These are phyloP conservation scores for Skeletonema marinoi DNA, from an alignment of 108 stramenopile genomes.

Conservation along the genomic window DNA sequence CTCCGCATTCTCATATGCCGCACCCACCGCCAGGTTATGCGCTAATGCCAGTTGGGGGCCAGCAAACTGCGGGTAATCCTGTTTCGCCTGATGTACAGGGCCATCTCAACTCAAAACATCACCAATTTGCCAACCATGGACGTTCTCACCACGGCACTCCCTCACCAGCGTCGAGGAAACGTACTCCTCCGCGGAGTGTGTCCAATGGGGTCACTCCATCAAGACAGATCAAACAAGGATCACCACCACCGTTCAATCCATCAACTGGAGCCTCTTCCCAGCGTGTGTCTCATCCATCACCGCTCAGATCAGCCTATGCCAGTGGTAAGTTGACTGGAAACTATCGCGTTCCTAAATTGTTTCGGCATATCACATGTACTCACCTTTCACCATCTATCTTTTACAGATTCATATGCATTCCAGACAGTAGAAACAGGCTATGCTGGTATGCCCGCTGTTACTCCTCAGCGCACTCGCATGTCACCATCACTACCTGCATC, in stretches of 20 bases:
- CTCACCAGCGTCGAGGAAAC: background rate
- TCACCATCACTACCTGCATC: background rate
- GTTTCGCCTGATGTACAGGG: background rate
- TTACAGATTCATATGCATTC: background rate
- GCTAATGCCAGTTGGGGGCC: background rate
- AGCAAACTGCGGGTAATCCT: background rate
- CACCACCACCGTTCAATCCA: background rate
- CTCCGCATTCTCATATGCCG: background rate
- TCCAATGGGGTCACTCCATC: background rate
- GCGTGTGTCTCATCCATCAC: background rate
- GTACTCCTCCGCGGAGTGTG: background rate
- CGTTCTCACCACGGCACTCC: background rate
- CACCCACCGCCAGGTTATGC: background rate
- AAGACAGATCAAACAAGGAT: background rate
- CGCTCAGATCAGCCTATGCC: background rate
- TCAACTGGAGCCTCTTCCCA: background rate
- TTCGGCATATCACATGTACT: background rate
- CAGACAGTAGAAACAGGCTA: background rate
- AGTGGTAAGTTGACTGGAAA: background rate
- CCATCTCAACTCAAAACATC: background rate
- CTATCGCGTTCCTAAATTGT: background rate
- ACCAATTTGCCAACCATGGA: background rate
- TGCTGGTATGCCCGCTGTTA: background rate
- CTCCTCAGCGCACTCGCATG: background rate
- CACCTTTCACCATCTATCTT: background rate